Percentiles rank a stretch among this genome's conserved stretches.
Evolutionary conservation across 75 land plant species (phyloP).

Genomic region (Sequoiadendron giganteum): DNA sequence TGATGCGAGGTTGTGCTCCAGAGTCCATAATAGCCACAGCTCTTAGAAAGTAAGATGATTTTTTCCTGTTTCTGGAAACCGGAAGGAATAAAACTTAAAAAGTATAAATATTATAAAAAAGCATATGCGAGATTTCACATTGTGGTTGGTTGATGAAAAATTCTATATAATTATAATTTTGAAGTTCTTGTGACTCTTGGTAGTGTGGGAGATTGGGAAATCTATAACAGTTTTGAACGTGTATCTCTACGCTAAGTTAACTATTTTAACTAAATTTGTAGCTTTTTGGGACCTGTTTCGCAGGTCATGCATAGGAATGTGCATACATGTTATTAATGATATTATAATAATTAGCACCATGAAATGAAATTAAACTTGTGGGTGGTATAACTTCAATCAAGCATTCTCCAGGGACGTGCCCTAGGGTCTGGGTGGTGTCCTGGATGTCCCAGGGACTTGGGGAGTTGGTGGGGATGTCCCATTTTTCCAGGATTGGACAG

Average conservation of each 20-base stretch:
- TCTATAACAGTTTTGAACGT: background rate
- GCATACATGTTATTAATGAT: constrained; percentile 29
- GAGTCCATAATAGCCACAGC: constrained; percentile 71
- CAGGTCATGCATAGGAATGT: constrained; percentile 72
- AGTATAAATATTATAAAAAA: background rate
- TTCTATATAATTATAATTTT: background rate
- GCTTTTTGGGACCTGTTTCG: background rate
- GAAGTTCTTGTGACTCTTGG: background rate
- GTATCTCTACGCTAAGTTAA: background rate
- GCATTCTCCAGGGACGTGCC: no score
- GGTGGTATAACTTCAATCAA: background rate
- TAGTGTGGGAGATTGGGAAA: background rate
- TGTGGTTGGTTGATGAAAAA: background rate
- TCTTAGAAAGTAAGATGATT: constrained; percentile 56
- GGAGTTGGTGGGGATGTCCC: no score
- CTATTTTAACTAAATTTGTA: background rate
- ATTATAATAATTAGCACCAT: background rate
- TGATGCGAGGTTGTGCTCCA: constrained; percentile 86
- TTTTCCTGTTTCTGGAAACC: constrained; percentile 4
- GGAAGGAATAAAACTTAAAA: background rate
- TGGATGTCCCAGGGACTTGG: no score
- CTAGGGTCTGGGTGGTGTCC: no score
- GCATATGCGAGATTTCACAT: background rate
- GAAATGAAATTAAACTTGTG: background rate
- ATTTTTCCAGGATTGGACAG: no score